Base-by-base conservation (phyloP, 1,284 basidiomycete species). In the Tilletia indica region DNA sequence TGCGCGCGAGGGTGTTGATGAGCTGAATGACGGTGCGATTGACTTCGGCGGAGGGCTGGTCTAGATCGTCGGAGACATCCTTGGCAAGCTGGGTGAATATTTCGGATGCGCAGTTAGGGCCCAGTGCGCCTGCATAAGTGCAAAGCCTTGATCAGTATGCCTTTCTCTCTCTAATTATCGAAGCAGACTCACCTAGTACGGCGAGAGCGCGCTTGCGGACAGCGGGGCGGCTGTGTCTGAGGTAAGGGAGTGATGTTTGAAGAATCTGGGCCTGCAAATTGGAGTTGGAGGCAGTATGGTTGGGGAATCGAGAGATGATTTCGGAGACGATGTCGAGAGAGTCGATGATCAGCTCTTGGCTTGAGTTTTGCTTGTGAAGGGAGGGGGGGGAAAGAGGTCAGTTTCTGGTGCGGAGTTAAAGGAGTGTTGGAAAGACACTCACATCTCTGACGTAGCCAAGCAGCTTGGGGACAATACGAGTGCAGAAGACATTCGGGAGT, bases 291-390 rank as follows among this genome's bases (percentile, higher is more conserved):
- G 89, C 87, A 71, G 88, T 87, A 31, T 71, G 70, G 8, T 71
- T 9, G 0, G 79, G 70, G 45, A 82, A 80, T 56, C 94, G 91
- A 73, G 89, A 89, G 83, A 95, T 93, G 74, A 98, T 89, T 82
- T 97, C 96, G 9, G 93, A 91, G 21, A 98, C 87, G 71, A 96
- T 94, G 54, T 94, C 91, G 12, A 97, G 88, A 0, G 92, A 92
- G 85, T 97, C 95, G 68, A 97, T 89, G 75, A 91, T 88, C 42
- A 91, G 91, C 84, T 94, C 95, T 64, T 91, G 92, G 3, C 92
- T 91, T 8, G 90, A 92, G 74, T 87, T 86, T 61, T 88, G 83
- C 90, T 91, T 80, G 76, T 68, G 38, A 70, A 69, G 72, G 34
- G 70, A 76, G 71, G 14, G 12, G n/a, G 38, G 12, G 58, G 12